These are phyloP conservation scores for Lasiodiplodia sp. DNA, from an alignment of 2,329 filamentous ascomycete species.

Conservation along the genomic window DNA sequence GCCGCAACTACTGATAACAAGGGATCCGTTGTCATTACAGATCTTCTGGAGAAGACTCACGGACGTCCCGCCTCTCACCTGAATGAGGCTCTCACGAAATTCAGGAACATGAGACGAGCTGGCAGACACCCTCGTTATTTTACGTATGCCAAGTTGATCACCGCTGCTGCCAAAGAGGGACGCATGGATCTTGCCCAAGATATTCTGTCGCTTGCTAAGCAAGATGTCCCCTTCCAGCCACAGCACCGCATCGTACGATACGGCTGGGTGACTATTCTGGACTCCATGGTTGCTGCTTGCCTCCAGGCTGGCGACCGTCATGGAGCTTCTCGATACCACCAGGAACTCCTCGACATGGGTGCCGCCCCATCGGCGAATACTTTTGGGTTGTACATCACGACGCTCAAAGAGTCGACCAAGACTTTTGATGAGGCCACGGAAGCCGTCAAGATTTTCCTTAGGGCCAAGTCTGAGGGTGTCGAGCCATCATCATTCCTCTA, in stretches of 20 bases:
- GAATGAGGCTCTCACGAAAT: conserved; percentile 80
- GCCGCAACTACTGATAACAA: conserved; percentile 90
- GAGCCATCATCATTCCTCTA: conserved; percentile 97
- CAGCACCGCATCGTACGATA: conserved; percentile 90
- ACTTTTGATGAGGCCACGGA: conserved; percentile 98
- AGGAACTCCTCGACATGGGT: conserved; percentile 89
- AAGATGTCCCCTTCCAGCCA: conserved; percentile 83
- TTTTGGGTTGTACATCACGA: conserved; percentile 99
- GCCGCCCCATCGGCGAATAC: conserved; percentile 95
- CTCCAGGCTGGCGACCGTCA: conserved; percentile 82
- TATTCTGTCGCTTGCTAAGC: conserved; percentile 85
- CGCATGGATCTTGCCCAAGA: conserved; percentile 85
- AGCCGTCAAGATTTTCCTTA: conserved; percentile 96
- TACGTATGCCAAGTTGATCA: conserved; percentile 94
- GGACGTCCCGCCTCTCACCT: conserved; percentile 76
- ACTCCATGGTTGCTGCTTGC: conserved; percentile 94
- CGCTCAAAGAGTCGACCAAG: conserved; percentile 94
- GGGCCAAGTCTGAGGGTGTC: conserved; percentile 90
- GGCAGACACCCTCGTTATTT: conserved; percentile 94
- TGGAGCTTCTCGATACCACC: conserved; percentile 85
- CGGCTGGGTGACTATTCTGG: conserved; percentile 94
- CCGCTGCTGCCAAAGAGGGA: conserved; percentile 83
- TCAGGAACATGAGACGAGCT: conserved; percentile 91
- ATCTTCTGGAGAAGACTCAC: conserved; percentile 82
- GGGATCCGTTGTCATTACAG: conserved; percentile 87